Percentiles rank a stretch among this genome's conserved stretches.
Evolutionary conservation across 768 basidiomycete species (phyloP).

Genomic region (Tulasnella sp.): DNA sequence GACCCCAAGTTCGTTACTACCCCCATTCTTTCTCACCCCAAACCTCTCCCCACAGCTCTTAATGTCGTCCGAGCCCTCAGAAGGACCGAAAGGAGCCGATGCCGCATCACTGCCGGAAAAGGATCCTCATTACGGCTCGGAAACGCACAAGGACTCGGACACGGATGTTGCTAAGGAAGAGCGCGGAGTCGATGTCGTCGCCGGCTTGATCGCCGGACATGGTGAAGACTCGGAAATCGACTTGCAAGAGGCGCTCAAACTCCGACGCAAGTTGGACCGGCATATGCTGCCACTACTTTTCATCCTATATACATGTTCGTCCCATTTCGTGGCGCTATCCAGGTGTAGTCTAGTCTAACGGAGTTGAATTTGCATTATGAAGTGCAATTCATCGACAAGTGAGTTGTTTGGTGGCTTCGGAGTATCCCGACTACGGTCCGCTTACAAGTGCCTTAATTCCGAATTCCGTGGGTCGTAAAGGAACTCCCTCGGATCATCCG

Average conservation of each 20-base stretch:
- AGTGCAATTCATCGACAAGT: constrained; percentile 35
- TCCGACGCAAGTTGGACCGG: neutral
- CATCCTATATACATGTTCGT: neutral
- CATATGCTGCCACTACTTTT: neutral
- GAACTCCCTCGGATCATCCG: constrained; percentile 30
- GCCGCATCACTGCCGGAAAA: neutral
- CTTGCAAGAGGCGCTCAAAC: neutral
- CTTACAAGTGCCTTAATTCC: neutral
- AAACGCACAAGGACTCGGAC: neutral
- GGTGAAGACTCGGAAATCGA: neutral
- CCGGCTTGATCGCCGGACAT: neutral
- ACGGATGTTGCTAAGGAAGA: neutral
- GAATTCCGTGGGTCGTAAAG: neutral
- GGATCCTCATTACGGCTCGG: neutral
- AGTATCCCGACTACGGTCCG: too few species aligned
- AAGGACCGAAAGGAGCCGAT: neutral
- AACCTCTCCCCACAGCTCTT: neutral
- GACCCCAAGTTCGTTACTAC: neutral
- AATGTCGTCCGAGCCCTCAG: neutral
- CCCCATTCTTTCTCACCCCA: neutral
- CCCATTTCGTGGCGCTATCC: neutral
- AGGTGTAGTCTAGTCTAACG: neutral
- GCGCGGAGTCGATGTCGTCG: neutral
- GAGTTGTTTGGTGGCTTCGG: neutral
- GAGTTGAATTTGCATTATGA: neutral